A percentile compares a stretch with the other conserved stretches of the same genome.
Evolutionary conservation across 2,329 filamentous ascomycete species (phyloP).

Genomic region (Dactylellina sp.): DNA sequence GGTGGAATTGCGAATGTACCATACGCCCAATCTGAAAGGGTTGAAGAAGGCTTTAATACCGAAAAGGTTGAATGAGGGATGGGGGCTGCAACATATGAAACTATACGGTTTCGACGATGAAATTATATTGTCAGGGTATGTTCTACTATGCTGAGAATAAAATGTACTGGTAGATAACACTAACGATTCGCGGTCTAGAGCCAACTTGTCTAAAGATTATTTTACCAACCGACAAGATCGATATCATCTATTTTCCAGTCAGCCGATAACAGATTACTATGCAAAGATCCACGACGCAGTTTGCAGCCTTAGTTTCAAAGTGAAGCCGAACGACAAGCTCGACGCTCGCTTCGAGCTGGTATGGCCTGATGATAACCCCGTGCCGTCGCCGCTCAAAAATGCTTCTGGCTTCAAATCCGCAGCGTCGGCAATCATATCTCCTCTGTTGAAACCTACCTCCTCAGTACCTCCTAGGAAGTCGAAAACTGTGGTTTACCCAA

Average conservation of each 20-base stretch:
- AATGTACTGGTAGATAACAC: background rate
- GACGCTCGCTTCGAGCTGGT: slow-evolving; percentile 71
- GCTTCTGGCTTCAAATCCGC: slow-evolving; percentile 76
- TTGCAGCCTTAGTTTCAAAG: slow-evolving; percentile 81
- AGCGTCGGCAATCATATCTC: slow-evolving; percentile 75
- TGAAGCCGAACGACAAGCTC: slow-evolving; percentile 72
- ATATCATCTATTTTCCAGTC: slow-evolving; percentile 89
- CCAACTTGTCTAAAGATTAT: slow-evolving; percentile 92
- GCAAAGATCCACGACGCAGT: slow-evolving; percentile 80
- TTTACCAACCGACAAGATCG: slow-evolving; percentile 96
- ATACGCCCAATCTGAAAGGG: slow-evolving; percentile 94
- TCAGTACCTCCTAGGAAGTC: slow-evolving; percentile 61
- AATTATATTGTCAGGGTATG: slow-evolving; percentile 88
- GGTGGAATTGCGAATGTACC: slow-evolving; percentile 96
- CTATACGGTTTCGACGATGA: slow-evolving; percentile 95
- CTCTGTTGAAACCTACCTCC: slow-evolving; percentile 72
- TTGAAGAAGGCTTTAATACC: slow-evolving; percentile 85
- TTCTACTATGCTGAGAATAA: background rate
- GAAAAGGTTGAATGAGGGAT: slow-evolving; percentile 93
- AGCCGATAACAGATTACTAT: slow-evolving; percentile 84
- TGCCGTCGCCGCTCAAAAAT: slow-evolving; percentile 78
- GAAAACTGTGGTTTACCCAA: slow-evolving; percentile 84
- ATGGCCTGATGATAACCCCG: slow-evolving; percentile 81
- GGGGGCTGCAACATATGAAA: slow-evolving; percentile 99
- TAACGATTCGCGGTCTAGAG: slow-evolving; percentile 65